Evolutionary conservation across 441 rosid genomes (phyloP).

Genomic region (Croton setiger): DNA sequence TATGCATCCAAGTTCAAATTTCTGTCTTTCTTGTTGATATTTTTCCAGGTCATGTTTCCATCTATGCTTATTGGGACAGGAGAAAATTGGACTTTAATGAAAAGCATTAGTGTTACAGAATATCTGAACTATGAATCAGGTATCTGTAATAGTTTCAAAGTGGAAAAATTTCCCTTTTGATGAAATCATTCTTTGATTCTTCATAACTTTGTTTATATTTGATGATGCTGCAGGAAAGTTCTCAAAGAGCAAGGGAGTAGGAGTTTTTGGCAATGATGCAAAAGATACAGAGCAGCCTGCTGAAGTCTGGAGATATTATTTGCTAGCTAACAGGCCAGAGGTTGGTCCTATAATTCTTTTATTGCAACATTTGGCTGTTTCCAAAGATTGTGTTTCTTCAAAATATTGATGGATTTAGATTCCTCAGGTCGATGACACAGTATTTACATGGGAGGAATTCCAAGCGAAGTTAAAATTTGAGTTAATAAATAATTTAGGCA

Average conservation of each 20-base stretch:
- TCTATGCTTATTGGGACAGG: slow-evolving; percentile 82
- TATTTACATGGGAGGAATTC: slow-evolving; percentile 76
- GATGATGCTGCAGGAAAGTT: slow-evolving; percentile 53
- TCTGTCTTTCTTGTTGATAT: background rate
- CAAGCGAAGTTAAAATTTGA: slow-evolving; percentile 74
- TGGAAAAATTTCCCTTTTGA: background rate
- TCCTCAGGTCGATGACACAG: slow-evolving; percentile 63
- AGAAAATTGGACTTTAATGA: slow-evolving; percentile 91
- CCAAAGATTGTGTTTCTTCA: background rate
- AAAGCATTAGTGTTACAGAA: slow-evolving; percentile 82
- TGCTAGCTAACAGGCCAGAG: slow-evolving; percentile 89
- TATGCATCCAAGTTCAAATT: background rate
- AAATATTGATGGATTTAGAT: slow-evolving; percentile 14
- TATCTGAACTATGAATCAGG: slow-evolving; percentile 74
- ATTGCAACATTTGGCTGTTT: background rate
- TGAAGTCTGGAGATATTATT: slow-evolving; percentile 96
- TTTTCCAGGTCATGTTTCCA: slow-evolving; percentile 64
- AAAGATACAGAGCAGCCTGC: slow-evolving; percentile 75
- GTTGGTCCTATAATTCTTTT: slow-evolving; percentile 32
- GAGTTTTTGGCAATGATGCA: slow-evolving; percentile 93
- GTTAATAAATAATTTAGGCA: slow-evolving; percentile 71
- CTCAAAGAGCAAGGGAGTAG: slow-evolving; percentile 85
- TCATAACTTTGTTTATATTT: background rate
- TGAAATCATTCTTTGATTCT: background rate
- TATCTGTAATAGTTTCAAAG: background rate